Base-by-base conservation (phyloP, 768 basidiomycete species). In the Trametopsis cervina region DNA sequence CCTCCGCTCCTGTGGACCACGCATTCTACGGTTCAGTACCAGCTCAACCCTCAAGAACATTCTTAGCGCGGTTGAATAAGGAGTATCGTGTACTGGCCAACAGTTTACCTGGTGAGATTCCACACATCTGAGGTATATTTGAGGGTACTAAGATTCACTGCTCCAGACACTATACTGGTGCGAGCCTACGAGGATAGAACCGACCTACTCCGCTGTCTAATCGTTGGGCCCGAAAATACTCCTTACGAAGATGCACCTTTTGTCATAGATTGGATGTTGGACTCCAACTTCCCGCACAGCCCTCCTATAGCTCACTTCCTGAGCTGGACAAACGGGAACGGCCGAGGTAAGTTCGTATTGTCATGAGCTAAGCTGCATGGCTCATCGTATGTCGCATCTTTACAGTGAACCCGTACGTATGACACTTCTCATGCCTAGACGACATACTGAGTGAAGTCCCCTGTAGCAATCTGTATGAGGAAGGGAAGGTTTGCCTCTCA, bases 211-310 rank as follows among this genome's bases (percentile, higher is more conserved):
- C 80, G 93, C 25, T 87, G 78, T 59, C 73, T 97, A 42, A 97
- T 97, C 51, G 82, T 97, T 53, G 93, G 93, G 2, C 90, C 92
- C 49, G 81, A 86, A 57, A 93, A 92, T 54, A 96, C 94, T 7
- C 93, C 93, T n/a, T 96, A 95, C 56, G 80, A 89, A 63, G 86
- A 94, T 63, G 89, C 90, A 17, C 94, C 93, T 0, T 94, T 95
- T 66, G 83, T 96, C 21, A 95, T 96, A 48, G 93, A 97, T 66
- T 91, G 89, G 89, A 80, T 83, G 75, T 70, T 91, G 10, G 89
- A 88, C 58, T 88, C 80, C 46, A 83, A 85, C 63, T 96, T 85
- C 62, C 91, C 83, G 39, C 80, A 81, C 54, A 78, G 71, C 51
- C 91, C 93, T 11, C 93, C 93, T 0, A 71, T 80, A 47, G 94